A percentile compares a stretch with the other conserved stretches of the same genome.
Conservation (phyloP, 140 eudicot genomes). For the Erigeron philadelphicus region DNA sequence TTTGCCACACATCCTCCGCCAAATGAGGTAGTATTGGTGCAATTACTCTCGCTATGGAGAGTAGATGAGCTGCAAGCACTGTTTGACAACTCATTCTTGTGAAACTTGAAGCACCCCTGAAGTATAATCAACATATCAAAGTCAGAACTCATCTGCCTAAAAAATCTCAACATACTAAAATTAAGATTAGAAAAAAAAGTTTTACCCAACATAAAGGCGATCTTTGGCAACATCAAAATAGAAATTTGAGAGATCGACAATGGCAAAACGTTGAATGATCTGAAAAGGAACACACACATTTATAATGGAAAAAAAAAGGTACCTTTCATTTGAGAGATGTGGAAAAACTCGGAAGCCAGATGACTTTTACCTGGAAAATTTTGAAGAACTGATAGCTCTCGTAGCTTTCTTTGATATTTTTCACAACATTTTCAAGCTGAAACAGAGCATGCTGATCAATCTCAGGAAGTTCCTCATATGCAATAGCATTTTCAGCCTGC, state of each 20-base stretch:
- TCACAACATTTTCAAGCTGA: conserved; percentile 77
- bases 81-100: conserved; percentile 96
- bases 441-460: conserved; percentile 86
- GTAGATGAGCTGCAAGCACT: conserved; percentile 82
- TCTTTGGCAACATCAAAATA: conserved; percentile 93
- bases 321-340: background rate
- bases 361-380: conserved; percentile 67
- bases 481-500: conserved; percentile 67
- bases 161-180: background rate
- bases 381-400: conserved; percentile 89
- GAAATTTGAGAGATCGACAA: conserved; percentile 95
- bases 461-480: conserved; percentile 67
- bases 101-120: conserved; percentile 73
- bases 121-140: conserved; percentile 13
- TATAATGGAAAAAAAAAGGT: background rate
- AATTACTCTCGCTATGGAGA: conserved; percentile 63
- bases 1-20: conserved; percentile 98
- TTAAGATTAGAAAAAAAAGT: background rate
- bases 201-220: conserved; percentile 96
- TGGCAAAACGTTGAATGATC: conserved; percentile 83
- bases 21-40: conserved; percentile 96
- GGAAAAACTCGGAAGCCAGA: background rate
- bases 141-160: conserved; percentile 11
- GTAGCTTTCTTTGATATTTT: conserved; percentile 73
- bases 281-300: conserved; percentile 29